Evolutionary conservation across 768 basidiomycete genomes (phyloP).

Genomic region (Naganishia antarctica): DNA sequence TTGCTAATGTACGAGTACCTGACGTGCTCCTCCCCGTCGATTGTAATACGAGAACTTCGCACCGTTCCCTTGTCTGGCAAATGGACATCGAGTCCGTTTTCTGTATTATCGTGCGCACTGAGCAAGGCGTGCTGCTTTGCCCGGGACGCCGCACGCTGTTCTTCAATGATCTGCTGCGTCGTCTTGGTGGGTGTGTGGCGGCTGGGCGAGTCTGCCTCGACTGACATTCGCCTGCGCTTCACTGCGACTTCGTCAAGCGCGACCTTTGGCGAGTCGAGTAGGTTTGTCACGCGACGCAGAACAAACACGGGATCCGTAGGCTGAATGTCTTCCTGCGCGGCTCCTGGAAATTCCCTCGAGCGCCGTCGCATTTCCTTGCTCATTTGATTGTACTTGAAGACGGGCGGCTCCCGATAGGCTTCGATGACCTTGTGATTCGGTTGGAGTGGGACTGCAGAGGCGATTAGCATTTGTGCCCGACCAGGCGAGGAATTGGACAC

Average conservation of each 20-base stretch:
- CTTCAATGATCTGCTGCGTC: conserved; percentile 79
- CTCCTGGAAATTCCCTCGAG: conserved; percentile 69
- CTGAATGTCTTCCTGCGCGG: conserved; percentile 63
- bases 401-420: conserved; percentile 69
- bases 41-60: conserved; percentile 66
- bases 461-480: neutral
- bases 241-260: conserved; percentile 80
- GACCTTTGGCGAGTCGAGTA: conserved; percentile 57
- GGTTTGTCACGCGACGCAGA: conserved; percentile 66
- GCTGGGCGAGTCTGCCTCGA: conserved; percentile 29
- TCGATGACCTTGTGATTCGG: conserved; percentile 82
- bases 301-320: conserved; percentile 84
- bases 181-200: neutral
- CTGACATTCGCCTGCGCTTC: conserved; percentile 51
- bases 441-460: conserved; percentile 67
- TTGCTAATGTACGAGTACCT: conserved; percentile 90
- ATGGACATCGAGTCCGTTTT: conserved; percentile 81
- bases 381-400: conserved; percentile 62
- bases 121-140: conserved; percentile 83
- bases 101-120: conserved; percentile 74
- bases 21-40: conserved; percentile 59
- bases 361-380: conserved; percentile 68
- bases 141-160: conserved; percentile 77
- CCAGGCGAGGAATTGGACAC: conserved; percentile 33
- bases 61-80: conserved; percentile 79